A percentile compares a stretch with the other conserved stretches of the same genome.
These are phyloP conservation scores for Prunus yedoensis DNA, from an alignment of 331 rosid species.

Conservation along the genomic window DNA sequence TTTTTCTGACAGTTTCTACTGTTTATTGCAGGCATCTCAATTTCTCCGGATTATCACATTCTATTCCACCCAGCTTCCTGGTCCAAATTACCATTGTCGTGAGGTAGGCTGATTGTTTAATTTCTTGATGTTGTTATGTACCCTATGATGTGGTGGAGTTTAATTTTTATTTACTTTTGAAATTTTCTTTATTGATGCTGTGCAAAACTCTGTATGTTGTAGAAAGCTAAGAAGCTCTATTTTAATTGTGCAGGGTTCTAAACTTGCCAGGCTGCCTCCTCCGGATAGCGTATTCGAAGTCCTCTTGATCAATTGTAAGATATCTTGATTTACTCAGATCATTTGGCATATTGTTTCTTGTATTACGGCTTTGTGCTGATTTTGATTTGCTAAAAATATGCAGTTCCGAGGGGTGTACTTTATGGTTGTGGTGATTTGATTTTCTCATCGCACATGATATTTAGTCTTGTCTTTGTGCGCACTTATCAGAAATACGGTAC, in stretches of 20 bases:
- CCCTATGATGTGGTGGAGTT: background rate
- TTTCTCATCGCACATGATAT: slow-evolving; percentile 97
- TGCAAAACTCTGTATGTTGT: background rate
- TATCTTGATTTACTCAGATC: slow-evolving; percentile 10
- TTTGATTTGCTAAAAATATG: slow-evolving; percentile 33
- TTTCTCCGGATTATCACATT: slow-evolving; percentile 79
- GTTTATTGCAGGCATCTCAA: slow-evolving; percentile 66
- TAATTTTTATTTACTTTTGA: background rate
- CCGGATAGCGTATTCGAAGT: slow-evolving; percentile 66
- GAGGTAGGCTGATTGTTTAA: slow-evolving; percentile 50
- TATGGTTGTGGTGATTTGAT: slow-evolving; percentile 98
- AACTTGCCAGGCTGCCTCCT: slow-evolving; percentile 74
- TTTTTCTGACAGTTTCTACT: slow-evolving; percentile 18
- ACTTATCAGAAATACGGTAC: slow-evolving; percentile 89
- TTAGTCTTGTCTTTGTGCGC: slow-evolving; percentile 74
- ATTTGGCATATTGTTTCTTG: slow-evolving; percentile 17
- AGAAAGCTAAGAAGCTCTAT: background rate
- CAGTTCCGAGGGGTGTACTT: slow-evolving; percentile 84
- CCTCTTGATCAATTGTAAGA: slow-evolving; percentile 72
- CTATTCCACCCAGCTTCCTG: slow-evolving; percentile 98
- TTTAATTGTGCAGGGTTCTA: slow-evolving; percentile 67
- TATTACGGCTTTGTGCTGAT: slow-evolving; percentile 21
- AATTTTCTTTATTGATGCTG: background rate
- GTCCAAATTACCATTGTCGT: slow-evolving; percentile 97
- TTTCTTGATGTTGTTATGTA: background rate